phyloP scores from a whole-genome alignment of 352 stramenopile genomes.

The Globisporangium lucens region DNA sequence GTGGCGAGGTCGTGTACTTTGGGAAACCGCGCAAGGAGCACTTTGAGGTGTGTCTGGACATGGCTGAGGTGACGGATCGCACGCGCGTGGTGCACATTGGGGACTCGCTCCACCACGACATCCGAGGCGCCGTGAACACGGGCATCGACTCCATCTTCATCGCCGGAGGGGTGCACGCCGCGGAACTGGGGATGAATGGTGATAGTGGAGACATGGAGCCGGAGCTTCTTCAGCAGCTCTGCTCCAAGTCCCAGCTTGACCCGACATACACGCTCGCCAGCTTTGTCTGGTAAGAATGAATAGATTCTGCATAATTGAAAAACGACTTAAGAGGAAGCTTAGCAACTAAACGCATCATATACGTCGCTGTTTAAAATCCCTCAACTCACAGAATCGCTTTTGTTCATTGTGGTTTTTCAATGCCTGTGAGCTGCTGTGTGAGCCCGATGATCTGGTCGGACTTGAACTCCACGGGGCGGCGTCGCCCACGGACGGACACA shows the following conservation, averaged over 20 bases:
- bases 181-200: conserved; percentile 27
- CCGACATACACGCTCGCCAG: conserved; percentile 31
- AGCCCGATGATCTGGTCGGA: conserved; percentile 28
- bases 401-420: not conserved
- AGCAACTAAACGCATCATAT: not conserved
- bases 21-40: conserved; percentile 80
- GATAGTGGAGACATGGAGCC: not conserved
- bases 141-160: conserved; percentile 61
- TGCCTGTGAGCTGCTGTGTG: conserved; percentile 22
- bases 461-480: conserved; percentile 29
- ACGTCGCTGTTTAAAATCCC: not conserved
- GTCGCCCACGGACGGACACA: conserved; percentile 1
- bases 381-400: not conserved
- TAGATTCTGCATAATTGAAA: not conserved
- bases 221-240: conserved; percentile 10
- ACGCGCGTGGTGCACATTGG: conserved; percentile 56
- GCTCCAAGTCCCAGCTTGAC: conserved; percentile 1
- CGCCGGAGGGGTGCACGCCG: conserved; percentile 48
- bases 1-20: conserved; percentile 73
- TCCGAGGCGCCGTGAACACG: conserved; percentile 48
- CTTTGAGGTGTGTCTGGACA: conserved; percentile 62
- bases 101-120: conserved; percentile 67
- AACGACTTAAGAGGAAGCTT: not conserved
- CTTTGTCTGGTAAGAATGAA: conserved; percentile 31
- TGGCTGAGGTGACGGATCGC: conserved; percentile 27